phyloP scores from a whole-genome alignment of 1,284 basidiomycete species.

The Hortiboletus rubellus region DNA sequence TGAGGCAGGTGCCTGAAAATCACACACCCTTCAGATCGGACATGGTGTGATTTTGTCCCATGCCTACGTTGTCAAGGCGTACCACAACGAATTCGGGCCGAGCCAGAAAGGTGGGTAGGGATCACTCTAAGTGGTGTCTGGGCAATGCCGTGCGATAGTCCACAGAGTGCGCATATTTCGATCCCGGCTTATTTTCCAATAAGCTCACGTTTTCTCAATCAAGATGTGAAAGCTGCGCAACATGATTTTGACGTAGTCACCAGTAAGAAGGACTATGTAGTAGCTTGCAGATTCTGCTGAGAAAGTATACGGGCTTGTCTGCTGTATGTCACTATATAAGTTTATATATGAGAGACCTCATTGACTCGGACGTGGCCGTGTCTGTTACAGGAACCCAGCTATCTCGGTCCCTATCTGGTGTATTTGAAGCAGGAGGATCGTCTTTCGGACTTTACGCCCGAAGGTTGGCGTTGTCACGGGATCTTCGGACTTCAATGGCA shows the following conservation, averaged over 20 bases:
- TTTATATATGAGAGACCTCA: not conserved
- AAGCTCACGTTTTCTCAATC: not conserved
- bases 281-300: not conserved
- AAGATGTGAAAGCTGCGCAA: conserved; percentile 65
- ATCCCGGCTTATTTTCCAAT: not conserved
- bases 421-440: conserved; percentile 61
- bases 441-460: conserved; percentile 63
- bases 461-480: conserved; percentile 63
- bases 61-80: conserved; percentile 62
- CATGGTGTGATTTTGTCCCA: conserved; percentile 72
- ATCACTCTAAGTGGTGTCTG: conserved; percentile 76
- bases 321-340: conserved; percentile 43
- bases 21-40: conserved; percentile 50
- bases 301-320: conserved; percentile 52
- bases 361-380: not conserved
- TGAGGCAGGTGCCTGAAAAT: not conserved
- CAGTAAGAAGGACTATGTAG: conserved; percentile 40
- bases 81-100: conserved; percentile 60
- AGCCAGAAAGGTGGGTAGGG: conserved; percentile 63
- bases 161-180: conserved; percentile 51
- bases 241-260: conserved; percentile 65
- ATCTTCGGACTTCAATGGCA: conserved; percentile 70
- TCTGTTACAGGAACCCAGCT: conserved; percentile 61
- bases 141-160: conserved; percentile 64
- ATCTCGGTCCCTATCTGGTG: conserved; percentile 69